Base-by-base conservation (phyloP, 2,329 filamentous ascomycete species). In the Xylogone sp. region DNA sequence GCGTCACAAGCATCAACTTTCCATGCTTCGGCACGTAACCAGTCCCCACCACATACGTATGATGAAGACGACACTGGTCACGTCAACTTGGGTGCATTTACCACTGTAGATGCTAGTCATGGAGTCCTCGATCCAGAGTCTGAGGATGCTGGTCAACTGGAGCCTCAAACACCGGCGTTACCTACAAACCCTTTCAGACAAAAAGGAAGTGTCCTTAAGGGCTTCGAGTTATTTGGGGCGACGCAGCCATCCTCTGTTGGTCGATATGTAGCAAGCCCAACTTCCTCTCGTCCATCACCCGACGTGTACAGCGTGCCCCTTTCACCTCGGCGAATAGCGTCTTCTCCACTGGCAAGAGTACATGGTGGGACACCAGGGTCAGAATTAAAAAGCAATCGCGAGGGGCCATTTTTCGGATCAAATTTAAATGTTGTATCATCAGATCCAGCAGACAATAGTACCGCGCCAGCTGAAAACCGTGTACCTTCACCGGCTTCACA, bases 191-290 rank as follows among this genome's bases (percentile, higher is more conserved):
- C 64, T n/a, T 67, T 67, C 31, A 49, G 34, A 3, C 50, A 59
- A 1, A 65, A 57, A 43, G 64, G 64, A 2, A 62, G 56, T 42
- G 60, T 66, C 3, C 51, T 66, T 49, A 63, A 62, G 27, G 54
- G 45, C 4, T 21, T 53, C 16, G 62, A 65, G 20, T 51, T 67
- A 45, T 67, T 67, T 52, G 53, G 56, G 22, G 62, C 63, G 2
- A 66, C 64, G 2, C 64, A 67, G 42, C 57, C 61, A 13, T 65
- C 64, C 9, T 65, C 63, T 3, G 49, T 62, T 29, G 58, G 55
- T 13, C 56, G 54, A 9, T 39, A 56, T 48, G 16, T 57, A 19
- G 49, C 46, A 12, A 65, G 59, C 45, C 61, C 62, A 13, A 60
- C 57, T 2, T 65, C 62, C 7, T 59, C 62, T 19, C 53, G 63